phyloP scores from a whole-genome alignment of 768 basidiomycete genomes.

The Leccinum subtestaceum region DNA sequence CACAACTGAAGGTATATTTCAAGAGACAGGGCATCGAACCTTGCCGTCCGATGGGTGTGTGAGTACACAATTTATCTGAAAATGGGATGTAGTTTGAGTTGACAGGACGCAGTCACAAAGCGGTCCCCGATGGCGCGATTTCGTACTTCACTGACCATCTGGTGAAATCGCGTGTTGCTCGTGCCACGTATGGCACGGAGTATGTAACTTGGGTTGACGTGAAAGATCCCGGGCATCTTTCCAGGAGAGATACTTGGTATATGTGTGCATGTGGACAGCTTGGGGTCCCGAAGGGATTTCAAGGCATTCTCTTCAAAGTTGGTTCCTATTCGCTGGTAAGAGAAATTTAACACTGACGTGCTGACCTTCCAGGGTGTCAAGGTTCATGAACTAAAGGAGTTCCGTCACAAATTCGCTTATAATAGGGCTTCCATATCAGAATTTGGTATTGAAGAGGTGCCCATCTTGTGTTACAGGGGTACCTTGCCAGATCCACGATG shows the following conservation, averaged over 20 bases:
- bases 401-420: slow-evolving; percentile 9
- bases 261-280: neutral
- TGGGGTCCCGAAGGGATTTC: slow-evolving; percentile 5
- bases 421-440: neutral
- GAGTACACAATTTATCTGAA: slow-evolving; percentile 31
- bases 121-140: slow-evolving; percentile 49
- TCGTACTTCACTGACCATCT: slow-evolving; percentile 39
- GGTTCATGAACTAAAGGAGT: slow-evolving; percentile 12
- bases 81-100: neutral
- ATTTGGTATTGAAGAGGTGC: neutral
- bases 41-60: slow-evolving; percentile 45
- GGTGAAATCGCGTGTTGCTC: slow-evolving; percentile 45
- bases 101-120: slow-evolving; percentile 30
- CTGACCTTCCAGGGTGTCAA: slow-evolving; percentile 5
- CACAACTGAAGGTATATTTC: slow-evolving; percentile 36
- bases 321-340: neutral
- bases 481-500: slow-evolving; percentile 6
- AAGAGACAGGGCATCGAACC: slow-evolving; percentile 36
- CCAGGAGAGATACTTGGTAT: slow-evolving; percentile 9
- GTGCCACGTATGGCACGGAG: slow-evolving; percentile 53
- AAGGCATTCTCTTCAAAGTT: slow-evolving; percentile 10
- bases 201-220: slow-evolving; percentile 23
- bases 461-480: slow-evolving; percentile 18
- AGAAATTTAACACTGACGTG: neutral
- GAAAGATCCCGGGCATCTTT: slow-evolving; percentile 8